Evolutionary conservation across 495 filamentous ascomycete genomes (phyloP), one percentile per base, ranked within the genome.

Genomic region (Cudoniella acicularis): DNA sequence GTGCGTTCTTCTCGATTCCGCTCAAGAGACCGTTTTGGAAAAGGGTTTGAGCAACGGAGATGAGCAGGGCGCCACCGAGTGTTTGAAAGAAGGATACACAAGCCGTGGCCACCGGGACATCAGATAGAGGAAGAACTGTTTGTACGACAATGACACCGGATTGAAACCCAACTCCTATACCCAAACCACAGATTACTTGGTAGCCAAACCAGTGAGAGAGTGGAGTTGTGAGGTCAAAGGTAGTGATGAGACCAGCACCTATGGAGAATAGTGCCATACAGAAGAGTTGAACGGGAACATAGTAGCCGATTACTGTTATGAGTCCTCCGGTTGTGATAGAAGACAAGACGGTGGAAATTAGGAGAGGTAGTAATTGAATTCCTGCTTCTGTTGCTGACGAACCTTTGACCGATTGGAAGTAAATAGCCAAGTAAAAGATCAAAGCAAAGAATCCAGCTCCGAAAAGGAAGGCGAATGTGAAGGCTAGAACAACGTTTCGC

Each of bases 341-440:
- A 9, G 63, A 65, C 4, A 61, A 6, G 24, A 61, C 58, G 4
- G 49, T 53, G 21, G 63, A 61, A 30, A 65, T 60, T 22, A 64
- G 54, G 10, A 64, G 53, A 1, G 91, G 91, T 11, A 96, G 73
- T 57, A 86, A 88, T 72, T 84, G 83, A 67, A 95, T 89, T n/a
- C 92, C 91, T 0, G 87, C 90, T 40, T 82, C 75, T 11, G 83
- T 82, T 10, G 91, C 87, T 0, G 76, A 74, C 1, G 81, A 83
- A 52, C 80, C 83, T 68, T 92, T 87, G 65, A 96, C 85, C 9
- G 88, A 82, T 66, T 96, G 92, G 77, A 96, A 95, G 87, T 88
- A 96, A 62, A 95, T 88, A 0, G 92, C 90, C n/a, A 96, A 72
- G 77, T 88, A 87, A 70, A 84, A 90, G 23, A 87, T 70, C 1